Conservation (phyloP, 306 rosid genomes). For the Vicia sativa region DNA sequence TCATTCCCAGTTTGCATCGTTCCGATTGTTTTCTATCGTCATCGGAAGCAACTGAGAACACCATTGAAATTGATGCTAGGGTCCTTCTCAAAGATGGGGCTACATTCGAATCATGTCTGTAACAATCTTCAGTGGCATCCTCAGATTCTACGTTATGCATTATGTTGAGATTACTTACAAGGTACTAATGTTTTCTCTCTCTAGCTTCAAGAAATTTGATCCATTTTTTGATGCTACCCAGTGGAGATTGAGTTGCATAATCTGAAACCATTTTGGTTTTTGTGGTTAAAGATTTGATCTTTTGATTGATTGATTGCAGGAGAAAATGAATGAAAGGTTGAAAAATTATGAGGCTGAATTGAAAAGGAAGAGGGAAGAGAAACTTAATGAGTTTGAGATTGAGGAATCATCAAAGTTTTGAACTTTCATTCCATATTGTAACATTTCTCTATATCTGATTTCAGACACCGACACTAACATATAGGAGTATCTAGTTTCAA, state of each 20-base stretch:
- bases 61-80: constrained; percentile 16
- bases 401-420: constrained; percentile 49
- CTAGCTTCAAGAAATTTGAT: too few relatives aligned
- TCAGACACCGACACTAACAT: too few relatives aligned
- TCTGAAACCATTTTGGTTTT: constrained; percentile 26
- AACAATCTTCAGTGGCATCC: constrained; percentile 66
- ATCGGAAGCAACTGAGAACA: too few relatives aligned
- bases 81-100: constrained; percentile 65
- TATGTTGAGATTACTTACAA: constrained; percentile 66
- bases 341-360: constrained; percentile 66
- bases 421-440: constrained; percentile 16
- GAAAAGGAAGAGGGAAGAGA: constrained; percentile 59
- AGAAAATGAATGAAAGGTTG: constrained; percentile 72
- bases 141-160: constrained; percentile 93
- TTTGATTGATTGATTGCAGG: constrained; percentile 51
- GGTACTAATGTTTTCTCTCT: too few relatives aligned
- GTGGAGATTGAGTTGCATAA: not conserved
- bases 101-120: constrained; percentile 73
- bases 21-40: too few relatives aligned
- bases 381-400: constrained; percentile 55
- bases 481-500: too few relatives aligned
- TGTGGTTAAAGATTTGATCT: too few relatives aligned
- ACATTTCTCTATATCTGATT: too few relatives aligned
- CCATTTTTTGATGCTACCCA: not conserved
- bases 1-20: too few relatives aligned